Conservation (phyloP, 371 early-diverging fungal genomes). For the Apophysomyces variabilis region DNA sequence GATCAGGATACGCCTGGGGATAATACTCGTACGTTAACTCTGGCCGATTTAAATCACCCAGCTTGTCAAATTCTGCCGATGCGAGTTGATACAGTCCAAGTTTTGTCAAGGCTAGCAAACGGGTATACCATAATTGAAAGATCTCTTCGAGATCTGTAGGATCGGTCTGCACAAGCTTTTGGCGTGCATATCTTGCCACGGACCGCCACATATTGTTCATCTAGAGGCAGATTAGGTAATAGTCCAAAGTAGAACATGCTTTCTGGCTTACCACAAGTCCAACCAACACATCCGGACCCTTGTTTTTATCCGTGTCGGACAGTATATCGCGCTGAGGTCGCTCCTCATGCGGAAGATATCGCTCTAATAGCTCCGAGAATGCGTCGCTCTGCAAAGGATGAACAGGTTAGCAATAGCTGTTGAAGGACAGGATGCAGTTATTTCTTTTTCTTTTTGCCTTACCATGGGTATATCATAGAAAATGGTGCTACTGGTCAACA, state of each 20-base stretch:
- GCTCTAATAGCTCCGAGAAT: slow-evolving; percentile 57
- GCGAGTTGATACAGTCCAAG: slow-evolving; percentile 63
- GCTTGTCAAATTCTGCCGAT: slow-evolving; percentile 63
- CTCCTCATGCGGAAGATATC: slow-evolving; percentile 57
- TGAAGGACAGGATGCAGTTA: neutral
- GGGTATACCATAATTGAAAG: slow-evolving; percentile 58
- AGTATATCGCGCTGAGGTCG: slow-evolving; percentile 50
- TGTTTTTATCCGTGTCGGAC: slow-evolving; percentile 24
- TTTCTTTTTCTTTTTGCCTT: slow-evolving; percentile 1
- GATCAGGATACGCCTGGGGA: slow-evolving; percentile 24
- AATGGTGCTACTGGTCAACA: slow-evolving; percentile 44
- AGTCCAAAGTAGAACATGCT: neutral
- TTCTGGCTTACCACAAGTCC: slow-evolving; percentile 37
- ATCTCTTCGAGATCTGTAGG: slow-evolving; percentile 37
- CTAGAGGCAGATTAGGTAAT: slow-evolving; percentile 20
- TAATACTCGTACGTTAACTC: slow-evolving; percentile 53
- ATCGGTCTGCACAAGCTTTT: slow-evolving; percentile 53
- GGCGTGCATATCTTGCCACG: slow-evolving; percentile 59
- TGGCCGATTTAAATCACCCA: slow-evolving; percentile 57
- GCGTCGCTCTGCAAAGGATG: slow-evolving; percentile 48
- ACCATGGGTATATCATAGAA: slow-evolving; percentile 68
- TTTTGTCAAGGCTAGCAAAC: slow-evolving; percentile 57
- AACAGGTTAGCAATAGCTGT: neutral
- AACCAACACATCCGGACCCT: slow-evolving; percentile 39
- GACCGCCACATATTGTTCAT: slow-evolving; percentile 65